Evolutionary conservation across 441 rosid genomes (phyloP), one percentile per base, ranked within the genome.

Genomic region (Lepidium campestre): DNA sequence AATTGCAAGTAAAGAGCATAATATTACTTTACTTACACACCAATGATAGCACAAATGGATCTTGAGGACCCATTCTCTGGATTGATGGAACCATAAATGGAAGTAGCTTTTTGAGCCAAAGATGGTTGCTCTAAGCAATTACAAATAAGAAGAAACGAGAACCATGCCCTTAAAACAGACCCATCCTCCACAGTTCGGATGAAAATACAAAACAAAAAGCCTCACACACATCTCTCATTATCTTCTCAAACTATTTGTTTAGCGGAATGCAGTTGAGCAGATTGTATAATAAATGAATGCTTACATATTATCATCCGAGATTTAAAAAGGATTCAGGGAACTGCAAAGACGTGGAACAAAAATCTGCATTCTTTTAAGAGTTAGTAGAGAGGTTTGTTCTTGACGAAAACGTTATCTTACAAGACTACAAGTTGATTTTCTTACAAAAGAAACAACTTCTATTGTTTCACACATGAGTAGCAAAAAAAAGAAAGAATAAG

Each of bases 41-140:
- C 92, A 35, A 96, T 88, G 41, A 90, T 67, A 41, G 86, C 69
- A 77, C 97, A 93, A 75, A 88, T 69, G 58, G 84, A 90, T 68
- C 57, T 79, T 6, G 11, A 50, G 31, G 59, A 60, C 27, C 65
- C 70, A 50, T 31, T 59, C 15, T 53, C 39, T 29, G 58, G 58
- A 63, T 79, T 75, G 44, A 19, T 29, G 31, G 77, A 67, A 37
- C 70, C 75, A 14, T 70, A 77, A 63, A 46, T 73, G 17, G 79
- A 20, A 54, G 20, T 14, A 32, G 61, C 8, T 68, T 68, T 27
- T 68, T 18, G 64, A 65, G 69, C 55, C 47, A 61, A 75, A 78
- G 7, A 80, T 62, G 48, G 75, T 76, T 63, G 29, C 68, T 70
- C 12, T 32, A 71, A 78, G 72, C 79, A 91, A 63, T 32, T 79